Evolutionary conservation across 305 asterid species (phyloP).

Genomic region (Fraxinus latifolia): DNA sequence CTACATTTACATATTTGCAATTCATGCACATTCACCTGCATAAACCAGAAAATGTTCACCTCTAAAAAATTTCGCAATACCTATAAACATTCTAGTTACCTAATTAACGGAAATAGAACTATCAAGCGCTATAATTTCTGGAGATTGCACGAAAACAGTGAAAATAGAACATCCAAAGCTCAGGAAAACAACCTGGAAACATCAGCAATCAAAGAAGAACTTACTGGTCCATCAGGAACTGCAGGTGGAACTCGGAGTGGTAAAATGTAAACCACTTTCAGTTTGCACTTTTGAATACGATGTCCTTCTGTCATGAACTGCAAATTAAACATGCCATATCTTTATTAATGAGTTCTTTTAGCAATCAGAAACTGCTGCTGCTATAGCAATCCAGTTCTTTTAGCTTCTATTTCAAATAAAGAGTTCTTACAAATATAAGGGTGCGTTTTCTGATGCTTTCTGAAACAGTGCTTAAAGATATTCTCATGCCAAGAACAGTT

Average conservation of each 20-base stretch:
- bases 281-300: conserved; percentile 23
- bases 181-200: conserved; percentile 11
- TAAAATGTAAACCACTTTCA: conserved; percentile 34
- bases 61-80: not conserved
- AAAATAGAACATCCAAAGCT: not conserved
- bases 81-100: not conserved
- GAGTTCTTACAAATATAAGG: not conserved
- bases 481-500: not conserved
- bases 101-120: not conserved
- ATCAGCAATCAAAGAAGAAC: conserved; percentile 18
- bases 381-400: not conserved
- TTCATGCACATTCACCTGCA: not conserved
- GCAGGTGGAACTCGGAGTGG: conserved; percentile 1
- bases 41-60: not conserved
- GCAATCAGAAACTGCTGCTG: not conserved
- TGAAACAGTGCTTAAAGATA: not conserved
- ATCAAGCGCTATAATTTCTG: not conserved
- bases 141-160: not conserved
- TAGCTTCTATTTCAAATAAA: not conserved
- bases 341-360: too few relatives aligned
- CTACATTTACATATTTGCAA: not conserved
- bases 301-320: conserved; percentile 34
- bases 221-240: conserved; percentile 6
- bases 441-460: not conserved
- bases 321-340: conserved; percentile 13